A percentile compares a stretch with the other conserved stretches of the same genome.
Conservation (phyloP, 2,329 filamentous ascomycete genomes). For the Penicillium sp. region DNA sequence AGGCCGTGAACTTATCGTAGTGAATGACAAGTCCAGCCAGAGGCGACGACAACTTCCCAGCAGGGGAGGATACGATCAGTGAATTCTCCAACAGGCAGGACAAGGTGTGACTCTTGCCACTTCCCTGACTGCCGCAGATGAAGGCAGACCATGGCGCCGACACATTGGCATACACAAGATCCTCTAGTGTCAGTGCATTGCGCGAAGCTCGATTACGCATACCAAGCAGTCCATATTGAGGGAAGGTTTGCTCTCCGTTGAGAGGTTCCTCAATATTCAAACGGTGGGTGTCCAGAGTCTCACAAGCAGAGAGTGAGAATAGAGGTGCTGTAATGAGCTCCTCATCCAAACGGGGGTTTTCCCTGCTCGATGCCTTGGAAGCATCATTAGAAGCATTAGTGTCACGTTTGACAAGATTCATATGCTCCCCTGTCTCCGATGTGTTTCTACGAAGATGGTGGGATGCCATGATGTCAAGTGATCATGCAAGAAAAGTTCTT, state of each 20-base stretch:
- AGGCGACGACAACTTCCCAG: constrained; percentile 49
- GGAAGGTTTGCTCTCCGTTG: background rate
- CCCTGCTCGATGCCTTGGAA: too few species aligned
- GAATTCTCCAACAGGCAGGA: constrained; percentile 56
- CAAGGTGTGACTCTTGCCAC: constrained; percentile 62
- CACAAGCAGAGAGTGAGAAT: background rate
- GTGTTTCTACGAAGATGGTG: background rate
- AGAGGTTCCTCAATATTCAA: background rate
- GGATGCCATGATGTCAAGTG: background rate
- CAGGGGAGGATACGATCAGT: constrained; percentile 31
- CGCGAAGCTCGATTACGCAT: background rate
- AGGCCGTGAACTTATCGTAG: constrained; percentile 51
- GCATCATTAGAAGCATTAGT: background rate
- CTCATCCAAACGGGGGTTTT: background rate
- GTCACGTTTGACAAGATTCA: constrained; percentile 2
- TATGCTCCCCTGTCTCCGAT: background rate
- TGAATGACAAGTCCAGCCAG: constrained; percentile 58
- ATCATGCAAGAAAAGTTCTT: background rate
- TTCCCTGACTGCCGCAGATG: constrained; percentile 64
- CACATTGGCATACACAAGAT: constrained; percentile 45
- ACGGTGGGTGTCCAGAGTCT: background rate
- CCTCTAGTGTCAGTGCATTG: background rate
- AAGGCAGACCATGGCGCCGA: constrained; percentile 59
- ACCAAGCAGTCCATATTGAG: constrained; percentile 4
- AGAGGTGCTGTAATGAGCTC: constrained; percentile 2